Evolutionary conservation across 768 basidiomycete species (phyloP).

Genomic region (Cystobasidium onofrii): DNA sequence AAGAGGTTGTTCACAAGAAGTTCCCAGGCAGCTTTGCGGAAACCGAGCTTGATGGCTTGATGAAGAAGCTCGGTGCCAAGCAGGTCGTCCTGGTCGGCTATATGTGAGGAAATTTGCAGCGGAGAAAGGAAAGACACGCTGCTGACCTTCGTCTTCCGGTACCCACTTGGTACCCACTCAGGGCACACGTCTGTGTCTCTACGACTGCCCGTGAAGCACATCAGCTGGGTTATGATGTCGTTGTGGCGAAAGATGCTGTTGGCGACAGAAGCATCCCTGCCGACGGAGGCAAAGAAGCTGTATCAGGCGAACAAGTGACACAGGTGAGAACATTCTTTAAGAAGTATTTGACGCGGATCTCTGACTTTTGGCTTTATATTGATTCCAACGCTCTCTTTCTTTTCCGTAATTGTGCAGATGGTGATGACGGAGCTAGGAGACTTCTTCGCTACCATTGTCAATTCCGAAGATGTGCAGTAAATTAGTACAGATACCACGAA

Average conservation of each 20-base stretch:
- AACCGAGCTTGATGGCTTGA: conserved; percentile 17
- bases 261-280: conserved; percentile 23
- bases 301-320: conserved; percentile 7
- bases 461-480: conserved; percentile 6
- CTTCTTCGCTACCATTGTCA: conserved; percentile 26
- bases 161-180: no score
- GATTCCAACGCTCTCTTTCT: background rate
- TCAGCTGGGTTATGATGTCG: conserved; percentile 25
- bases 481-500: background rate
- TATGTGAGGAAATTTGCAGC: background rate
- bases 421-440: conserved; percentile 9
- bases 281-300: background rate
- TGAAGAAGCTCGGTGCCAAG: conserved; percentile 7
- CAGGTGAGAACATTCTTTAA: background rate
- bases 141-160: no score
- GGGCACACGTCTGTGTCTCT: conserved; percentile 23
- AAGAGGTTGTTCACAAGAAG: conserved; percentile 15
- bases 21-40: conserved; percentile 27
- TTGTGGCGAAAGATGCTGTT: conserved; percentile 21
- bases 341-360: background rate
- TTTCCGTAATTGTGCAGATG: background rate
- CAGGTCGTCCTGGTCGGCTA: conserved; percentile 18
- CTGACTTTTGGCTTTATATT: background rate
- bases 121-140: background rate
- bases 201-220: conserved; percentile 25